Conservation (phyloP, 2,329 filamentous ascomycete genomes). For the Lachnum nothofagi region DNA sequence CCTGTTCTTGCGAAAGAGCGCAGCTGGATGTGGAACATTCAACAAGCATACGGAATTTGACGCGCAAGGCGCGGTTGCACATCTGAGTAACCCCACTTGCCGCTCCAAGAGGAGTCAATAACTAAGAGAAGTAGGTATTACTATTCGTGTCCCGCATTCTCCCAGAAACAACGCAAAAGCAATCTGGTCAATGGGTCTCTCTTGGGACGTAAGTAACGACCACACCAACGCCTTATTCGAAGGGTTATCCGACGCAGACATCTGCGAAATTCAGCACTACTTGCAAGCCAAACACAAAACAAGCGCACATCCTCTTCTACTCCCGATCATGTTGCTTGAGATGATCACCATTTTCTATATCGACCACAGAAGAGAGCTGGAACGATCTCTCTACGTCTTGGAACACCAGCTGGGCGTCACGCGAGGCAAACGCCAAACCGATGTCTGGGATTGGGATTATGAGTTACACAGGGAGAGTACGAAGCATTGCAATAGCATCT, state of each 20-base stretch:
- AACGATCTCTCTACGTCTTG: not conserved
- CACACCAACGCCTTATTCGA: slow-evolving; percentile 2
- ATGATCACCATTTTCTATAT: slow-evolving; percentile 1
- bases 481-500: slow-evolving; percentile 2
- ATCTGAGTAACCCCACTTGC: slow-evolving; percentile 2
- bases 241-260: slow-evolving; percentile 6
- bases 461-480: slow-evolving; percentile 2
- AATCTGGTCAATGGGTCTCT: slow-evolving; percentile 5
- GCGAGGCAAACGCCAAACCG: not conserved
- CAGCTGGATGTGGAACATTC: slow-evolving; percentile 5
- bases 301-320: slow-evolving; percentile 1
- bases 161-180: slow-evolving; percentile 4
- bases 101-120: not conserved
- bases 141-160: slow-evolving; percentile 9
- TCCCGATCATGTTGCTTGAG: slow-evolving; percentile 6
- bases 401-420: slow-evolving; percentile 4
- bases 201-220: slow-evolving; percentile 1
- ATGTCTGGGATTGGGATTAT: slow-evolving; percentile 12
- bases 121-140: not conserved
- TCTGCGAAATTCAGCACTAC: not conserved
- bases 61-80: not conserved
- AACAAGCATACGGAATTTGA: not conserved
- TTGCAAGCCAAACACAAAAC: not conserved
- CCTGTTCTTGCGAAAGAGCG: slow-evolving; percentile 3
- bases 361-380: slow-evolving; percentile 1